Percentiles rank a stretch among this genome's conserved stretches.
Evolutionary conservation across 495 filamentous ascomycete species (phyloP).

Genomic region (Amphirosellinia nigrospora): DNA sequence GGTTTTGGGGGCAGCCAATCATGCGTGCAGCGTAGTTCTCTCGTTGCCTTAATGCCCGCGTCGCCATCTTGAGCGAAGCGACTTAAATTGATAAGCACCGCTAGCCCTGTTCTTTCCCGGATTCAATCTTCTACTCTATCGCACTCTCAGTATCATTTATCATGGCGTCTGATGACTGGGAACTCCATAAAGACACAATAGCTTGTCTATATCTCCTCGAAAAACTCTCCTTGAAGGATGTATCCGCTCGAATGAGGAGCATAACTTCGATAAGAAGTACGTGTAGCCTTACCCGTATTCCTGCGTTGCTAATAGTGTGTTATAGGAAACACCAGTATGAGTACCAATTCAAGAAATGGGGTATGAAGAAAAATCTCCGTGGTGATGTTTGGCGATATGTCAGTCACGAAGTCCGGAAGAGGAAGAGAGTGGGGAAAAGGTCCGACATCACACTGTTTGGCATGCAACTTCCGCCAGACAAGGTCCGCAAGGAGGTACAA

Average conservation of each 20-base stretch:
- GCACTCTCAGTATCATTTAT: not conserved
- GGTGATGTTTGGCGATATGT: not conserved
- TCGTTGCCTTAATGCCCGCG: not conserved
- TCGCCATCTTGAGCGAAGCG: not conserved
- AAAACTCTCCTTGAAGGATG: not conserved
- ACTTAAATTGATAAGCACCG: not conserved
- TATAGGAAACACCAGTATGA: slow-evolving; percentile 12
- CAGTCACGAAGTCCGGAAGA: not conserved
- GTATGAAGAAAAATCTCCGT: not conserved
- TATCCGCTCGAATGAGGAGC: not conserved
- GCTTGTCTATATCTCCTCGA: not conserved
- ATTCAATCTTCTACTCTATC: not conserved
- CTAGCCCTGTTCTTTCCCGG: not conserved
- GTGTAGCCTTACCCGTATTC: not conserved
- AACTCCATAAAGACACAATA: not conserved
- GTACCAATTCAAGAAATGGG: slow-evolving; percentile 12
- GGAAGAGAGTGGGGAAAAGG: not conserved
- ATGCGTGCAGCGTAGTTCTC: not conserved
- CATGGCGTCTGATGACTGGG: slow-evolving; percentile 10
- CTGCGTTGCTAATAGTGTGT: not conserved
- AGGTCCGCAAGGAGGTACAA: slow-evolving; percentile 1
- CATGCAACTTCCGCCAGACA: not conserved
- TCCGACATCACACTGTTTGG: slow-evolving; percentile 1
- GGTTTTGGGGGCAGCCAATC: not conserved
- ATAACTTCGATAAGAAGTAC: not conserved